Percentiles rank a stretch among this genome's conserved stretches.
phyloP scores from a whole-genome alignment of 1,284 basidiomycete species.

The Marasmius fiardii region DNA sequence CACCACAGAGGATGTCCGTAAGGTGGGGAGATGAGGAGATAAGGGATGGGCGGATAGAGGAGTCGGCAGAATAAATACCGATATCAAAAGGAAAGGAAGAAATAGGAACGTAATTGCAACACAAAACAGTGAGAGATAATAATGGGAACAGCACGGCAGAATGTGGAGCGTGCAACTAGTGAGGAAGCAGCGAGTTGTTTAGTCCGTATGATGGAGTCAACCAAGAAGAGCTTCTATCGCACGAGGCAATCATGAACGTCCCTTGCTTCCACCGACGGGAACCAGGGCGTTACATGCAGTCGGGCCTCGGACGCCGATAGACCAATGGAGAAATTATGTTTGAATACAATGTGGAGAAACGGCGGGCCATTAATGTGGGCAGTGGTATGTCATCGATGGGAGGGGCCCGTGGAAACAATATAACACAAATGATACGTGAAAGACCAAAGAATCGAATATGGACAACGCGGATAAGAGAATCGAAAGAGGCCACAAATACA shows the following conservation, averaged over 20 bases:
- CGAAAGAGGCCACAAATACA: slow-evolving; percentile 2
- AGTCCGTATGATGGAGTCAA: slow-evolving; percentile 1
- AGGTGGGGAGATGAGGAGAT: neutral
- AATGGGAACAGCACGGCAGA: neutral
- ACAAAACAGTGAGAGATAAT: neutral
- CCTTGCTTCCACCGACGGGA: neutral
- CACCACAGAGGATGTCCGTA: neutral
- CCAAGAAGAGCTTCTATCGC: neutral
- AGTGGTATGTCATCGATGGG: neutral
- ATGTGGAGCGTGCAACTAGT: slow-evolving; percentile 1
- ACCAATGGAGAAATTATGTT: neutral
- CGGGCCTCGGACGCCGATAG: neutral
- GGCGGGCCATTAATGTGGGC: neutral
- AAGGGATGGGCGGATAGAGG: neutral
- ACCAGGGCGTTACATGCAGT: neutral
- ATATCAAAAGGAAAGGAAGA: neutral
- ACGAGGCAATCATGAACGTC: neutral
- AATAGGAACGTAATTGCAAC: neutral
- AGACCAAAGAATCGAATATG: slow-evolving; percentile 4
- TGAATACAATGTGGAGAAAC: slow-evolving; percentile 4
- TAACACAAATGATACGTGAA: slow-evolving; percentile 1
- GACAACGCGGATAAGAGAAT: neutral
- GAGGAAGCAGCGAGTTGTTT: neutral
- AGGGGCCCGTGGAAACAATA: slow-evolving; percentile 1
- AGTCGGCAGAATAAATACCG: slow-evolving; percentile 2